Percentiles rank a stretch among this genome's conserved stretches.
phyloP scores from a whole-genome alignment of 768 basidiomycete species.

The Auricularia sp. region DNA sequence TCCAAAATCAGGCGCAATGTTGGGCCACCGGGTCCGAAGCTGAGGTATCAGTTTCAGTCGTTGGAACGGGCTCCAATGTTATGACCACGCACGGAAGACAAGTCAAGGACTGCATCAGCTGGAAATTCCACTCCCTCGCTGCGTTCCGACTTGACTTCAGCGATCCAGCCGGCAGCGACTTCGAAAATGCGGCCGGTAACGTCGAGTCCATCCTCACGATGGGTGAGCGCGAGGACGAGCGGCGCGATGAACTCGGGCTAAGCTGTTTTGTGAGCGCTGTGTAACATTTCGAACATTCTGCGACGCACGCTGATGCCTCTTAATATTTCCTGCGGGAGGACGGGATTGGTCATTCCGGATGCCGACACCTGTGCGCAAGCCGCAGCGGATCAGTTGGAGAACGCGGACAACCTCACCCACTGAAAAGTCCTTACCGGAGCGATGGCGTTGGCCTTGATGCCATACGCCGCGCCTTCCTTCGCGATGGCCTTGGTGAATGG shows the following conservation, averaged over 20 bases:
- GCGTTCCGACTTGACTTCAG: constrained; percentile 81
- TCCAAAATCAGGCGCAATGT: too few relatives aligned
- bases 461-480: constrained; percentile 83
- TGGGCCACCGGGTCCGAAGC: too few relatives aligned
- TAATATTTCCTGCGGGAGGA: constrained; percentile 91
- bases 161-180: constrained; percentile 84
- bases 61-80: too few relatives aligned
- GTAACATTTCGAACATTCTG: neutral
- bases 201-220: constrained; percentile 65
- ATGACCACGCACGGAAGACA: too few relatives aligned
- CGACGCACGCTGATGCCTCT: constrained; percentile 58
- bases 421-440: constrained; percentile 56
- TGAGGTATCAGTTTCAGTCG: too few relatives aligned
- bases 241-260: constrained; percentile 90
- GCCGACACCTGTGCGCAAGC: constrained; percentile 66
- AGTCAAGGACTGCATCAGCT: too few relatives aligned
- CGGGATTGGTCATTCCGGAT: constrained; percentile 88
- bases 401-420: neutral
- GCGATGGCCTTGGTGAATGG: constrained; percentile 93
- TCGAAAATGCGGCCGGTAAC: constrained; percentile 81
- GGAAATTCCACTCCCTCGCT: too few relatives aligned
- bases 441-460: constrained; percentile 76
- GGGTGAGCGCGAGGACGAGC: constrained; percentile 78
- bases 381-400: neutral
- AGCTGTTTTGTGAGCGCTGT: too few relatives aligned